Base-by-base conservation (phyloP, 1,139 yeast species). In the Suhomyces anneliseae region DNA sequence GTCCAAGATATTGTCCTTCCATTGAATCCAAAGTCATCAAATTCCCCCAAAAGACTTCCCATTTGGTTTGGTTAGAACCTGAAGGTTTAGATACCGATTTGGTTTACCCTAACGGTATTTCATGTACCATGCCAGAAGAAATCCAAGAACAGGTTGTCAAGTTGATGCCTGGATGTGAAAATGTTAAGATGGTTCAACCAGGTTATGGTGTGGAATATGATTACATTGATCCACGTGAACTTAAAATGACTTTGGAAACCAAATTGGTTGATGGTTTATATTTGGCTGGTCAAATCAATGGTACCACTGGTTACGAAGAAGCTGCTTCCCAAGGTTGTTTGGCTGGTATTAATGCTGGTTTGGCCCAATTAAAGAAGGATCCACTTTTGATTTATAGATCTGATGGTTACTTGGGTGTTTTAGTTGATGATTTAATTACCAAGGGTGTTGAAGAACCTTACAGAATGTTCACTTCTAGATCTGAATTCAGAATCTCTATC, bases 141-240 rank as follows among this genome's bases (percentile, higher is more conserved):
- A 85, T 93, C 29, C 99, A 95, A 65, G 78, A 77, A 34, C 73
- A 79, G 53, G 79, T 92, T 76, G 80, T 95, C 44, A 74, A 75
- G 49, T 70, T 90, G 70, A 88, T 95, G 57, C 88, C 90, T 1
- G 99, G 99, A 0, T 79, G 96, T 47, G 97, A 90, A 58, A 83
- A 89, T 57, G 97, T 87, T 0, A 74, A 70, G 15, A 90, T 95
- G 90, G 61, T 86, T 7, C 97, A 90, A 59, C 97, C 98, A 0
- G 99, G 98, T 0, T 95, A 95, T 62, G 99, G 99, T 11, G 99
- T 95, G 2, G 99, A 95, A 64, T 95, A 95, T 61, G 99, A 95
- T 63, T 93, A 89, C 64, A 85, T 95, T 27, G 97, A 93, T 60
- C 99, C 99, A 2, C 76, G 96, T 52, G 97, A 92, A 59, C 74